phyloP scores from a whole-genome alignment of 768 basidiomycete species.

The Boletus fagicola region DNA sequence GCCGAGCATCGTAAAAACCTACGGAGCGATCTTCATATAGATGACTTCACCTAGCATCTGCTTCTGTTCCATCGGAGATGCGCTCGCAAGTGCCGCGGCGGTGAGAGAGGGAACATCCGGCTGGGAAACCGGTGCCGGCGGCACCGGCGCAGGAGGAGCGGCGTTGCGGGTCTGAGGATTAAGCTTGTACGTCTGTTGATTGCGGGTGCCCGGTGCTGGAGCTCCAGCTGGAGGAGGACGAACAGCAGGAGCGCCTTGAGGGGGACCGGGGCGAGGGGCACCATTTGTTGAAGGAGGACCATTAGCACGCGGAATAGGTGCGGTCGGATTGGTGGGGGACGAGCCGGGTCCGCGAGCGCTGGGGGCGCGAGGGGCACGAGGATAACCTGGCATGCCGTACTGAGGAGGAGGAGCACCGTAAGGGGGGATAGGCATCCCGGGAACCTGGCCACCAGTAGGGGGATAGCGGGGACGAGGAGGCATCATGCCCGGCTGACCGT shows the following conservation, averaged over 20 bases:
- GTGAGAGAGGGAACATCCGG: constrained; percentile 57
- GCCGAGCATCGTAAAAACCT: constrained; percentile 32
- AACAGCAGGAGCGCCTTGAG: constrained; percentile 42
- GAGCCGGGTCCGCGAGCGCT: constrained; percentile 65
- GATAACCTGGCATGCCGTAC: constrained; percentile 70
- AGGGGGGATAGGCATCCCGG: constrained; percentile 76
- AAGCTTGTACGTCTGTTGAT: constrained; percentile 32
- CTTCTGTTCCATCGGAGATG: constrained; percentile 85
- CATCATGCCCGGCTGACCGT: constrained; percentile 85
- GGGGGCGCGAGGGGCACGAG: constrained; percentile 58
- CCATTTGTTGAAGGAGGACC: constrained; percentile 59
- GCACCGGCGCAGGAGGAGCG: constrained; percentile 31
- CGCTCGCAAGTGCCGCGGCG: constrained; percentile 57
- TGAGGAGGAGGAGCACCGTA: constrained; percentile 75
- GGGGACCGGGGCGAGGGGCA: constrained; percentile 46
- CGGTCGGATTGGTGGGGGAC: constrained; percentile 64
- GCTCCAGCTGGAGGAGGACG: constrained; percentile 45
- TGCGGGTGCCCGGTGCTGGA: constrained; percentile 42
- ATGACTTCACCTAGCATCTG: constrained; percentile 98
- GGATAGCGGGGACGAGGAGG: constrained; percentile 85
- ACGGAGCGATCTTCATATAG: constrained; percentile 87
- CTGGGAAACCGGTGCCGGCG: constrained; percentile 42
- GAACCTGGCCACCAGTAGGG: constrained; percentile 64
- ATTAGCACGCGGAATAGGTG: constrained; percentile 63
- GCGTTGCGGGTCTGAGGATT: constrained; percentile 39